Evolutionary conservation across 106 monocot genomes (phyloP).

Genomic region (Dendrobium huoshanense): DNA sequence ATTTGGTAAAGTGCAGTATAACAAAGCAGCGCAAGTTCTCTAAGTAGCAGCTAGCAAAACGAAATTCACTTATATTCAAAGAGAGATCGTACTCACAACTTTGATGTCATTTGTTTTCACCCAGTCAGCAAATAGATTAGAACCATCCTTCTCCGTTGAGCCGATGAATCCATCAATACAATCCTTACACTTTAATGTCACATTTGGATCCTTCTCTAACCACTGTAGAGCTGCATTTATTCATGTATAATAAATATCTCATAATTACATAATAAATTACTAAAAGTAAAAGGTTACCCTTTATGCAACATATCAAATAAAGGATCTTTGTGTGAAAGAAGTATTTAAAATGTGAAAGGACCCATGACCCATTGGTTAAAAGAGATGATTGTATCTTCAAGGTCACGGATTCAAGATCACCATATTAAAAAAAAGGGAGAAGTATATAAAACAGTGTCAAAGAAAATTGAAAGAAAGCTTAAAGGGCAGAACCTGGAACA

Average conservation of each 20-base stretch:
- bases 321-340: neutral
- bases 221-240: slow-evolving; percentile 51
- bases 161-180: slow-evolving; percentile 76
- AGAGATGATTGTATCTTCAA: too few species aligned
- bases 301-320: neutral
- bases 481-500: slow-evolving; percentile 58
- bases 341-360: neutral
- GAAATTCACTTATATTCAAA: neutral
- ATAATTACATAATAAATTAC: neutral
- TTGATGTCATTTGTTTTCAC: slow-evolving; percentile 52
- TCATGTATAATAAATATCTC: neutral
- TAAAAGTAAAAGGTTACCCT: neutral
- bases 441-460: neutral
- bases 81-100: slow-evolving; percentile 39
- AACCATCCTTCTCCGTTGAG: slow-evolving; percentile 69
- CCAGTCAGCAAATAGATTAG: slow-evolving; percentile 71
- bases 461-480: neutral
- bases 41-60: neutral
- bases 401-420: too few species aligned
- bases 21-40: too few species aligned
- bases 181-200: slow-evolving; percentile 54
- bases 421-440: too few species aligned
- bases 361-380: too few species aligned
- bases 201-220: slow-evolving; percentile 73
- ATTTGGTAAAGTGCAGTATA: neutral